Base-by-base conservation (phyloP, 2,329 filamentous ascomycete genomes). In the Trichoderma semiorbis region DNA sequence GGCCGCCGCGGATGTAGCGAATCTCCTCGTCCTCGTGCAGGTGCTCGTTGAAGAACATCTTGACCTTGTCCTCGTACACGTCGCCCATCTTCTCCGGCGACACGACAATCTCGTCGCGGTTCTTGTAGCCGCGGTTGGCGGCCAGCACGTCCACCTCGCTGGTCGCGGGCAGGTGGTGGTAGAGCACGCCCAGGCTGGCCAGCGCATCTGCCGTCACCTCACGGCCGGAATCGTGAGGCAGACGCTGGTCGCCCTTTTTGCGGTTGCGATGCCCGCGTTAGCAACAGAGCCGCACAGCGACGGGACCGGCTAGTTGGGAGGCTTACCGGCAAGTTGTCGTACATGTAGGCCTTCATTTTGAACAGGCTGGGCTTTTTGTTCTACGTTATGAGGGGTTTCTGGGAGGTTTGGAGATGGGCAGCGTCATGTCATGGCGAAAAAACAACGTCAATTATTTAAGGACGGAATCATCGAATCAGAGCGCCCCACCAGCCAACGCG, bases 1-100 rank as follows among this genome's bases (percentile, higher is more conserved):
- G 88, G 0, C 96, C 96, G 73, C 92, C 95, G 36, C 94, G 86
- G 75, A 99, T 95, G 79, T 98, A 99, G 62, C 96, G 87, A 75
- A 99, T 99, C 87, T 99, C 96, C 84, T 99, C 96, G 77, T 99
- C 96, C 84, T 99, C 96, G 80, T 99, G 96, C 77, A 99, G 82
- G 81, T 99, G 96, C 86, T 99, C 96, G 77, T 92, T 81, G 85
- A 98, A 99, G 85, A 99, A 99, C 75, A 83, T 89, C 84, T 94
- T 95, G 74, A 99, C 94, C 83, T 98, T 98, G 74, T 92, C 89
- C 83, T 99, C 95, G 84, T 98, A 99, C 58, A 90, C 83, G 50
- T 89, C 92, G 71, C 94, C 94, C 91, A 98, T 94, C 74, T 90
- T 92, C 74, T 90, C 85, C 0, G 95, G 95, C 8, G 93, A 97